Conservation (phyloP, 257 asterid species). For the Marsdenia floribunda region DNA sequence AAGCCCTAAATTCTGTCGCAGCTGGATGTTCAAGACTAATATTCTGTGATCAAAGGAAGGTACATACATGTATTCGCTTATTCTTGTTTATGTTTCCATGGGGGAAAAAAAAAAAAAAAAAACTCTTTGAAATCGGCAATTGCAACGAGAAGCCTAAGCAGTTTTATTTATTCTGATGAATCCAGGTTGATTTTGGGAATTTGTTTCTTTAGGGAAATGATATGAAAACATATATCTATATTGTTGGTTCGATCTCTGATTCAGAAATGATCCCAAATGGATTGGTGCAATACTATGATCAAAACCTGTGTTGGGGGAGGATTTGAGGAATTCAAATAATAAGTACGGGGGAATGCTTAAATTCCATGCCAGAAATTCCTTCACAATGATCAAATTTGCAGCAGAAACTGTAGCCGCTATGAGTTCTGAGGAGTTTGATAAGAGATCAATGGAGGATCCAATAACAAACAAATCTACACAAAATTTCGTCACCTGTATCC, state of each 20-base stretch:
- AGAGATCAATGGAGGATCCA: conserved; percentile 24
- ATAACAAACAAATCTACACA: conserved; percentile 30
- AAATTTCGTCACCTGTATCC: conserved; percentile 61
- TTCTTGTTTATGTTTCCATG: not conserved
- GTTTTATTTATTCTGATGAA: not conserved
- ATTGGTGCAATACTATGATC: not conserved
- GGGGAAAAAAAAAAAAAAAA: not conserved
- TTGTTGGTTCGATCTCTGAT: not conserved
- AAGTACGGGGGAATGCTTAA: conserved; percentile 21
- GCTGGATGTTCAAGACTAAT: not conserved
- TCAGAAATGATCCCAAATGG: conserved; percentile 1
- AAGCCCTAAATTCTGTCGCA: not conserved
- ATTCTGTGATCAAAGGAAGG: not conserved
- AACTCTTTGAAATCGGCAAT: conserved; percentile 3
- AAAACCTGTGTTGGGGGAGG: conserved; percentile 3
- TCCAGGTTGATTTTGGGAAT: not conserved
- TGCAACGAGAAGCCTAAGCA: not conserved
- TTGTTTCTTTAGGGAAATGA: not conserved
- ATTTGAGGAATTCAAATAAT: conserved; percentile 6
- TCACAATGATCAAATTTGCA: conserved; percentile 24
- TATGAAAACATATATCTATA: not conserved
- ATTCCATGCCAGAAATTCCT: conserved; percentile 1
- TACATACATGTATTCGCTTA: not conserved
- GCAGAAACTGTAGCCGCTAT: conserved; percentile 20
- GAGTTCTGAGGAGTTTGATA: conserved; percentile 16